Percentiles rank a stretch among this genome's conserved stretches.
Evolutionary conservation across 257 asterid genomes (phyloP).

Genomic region (Perilla frutescens): DNA sequence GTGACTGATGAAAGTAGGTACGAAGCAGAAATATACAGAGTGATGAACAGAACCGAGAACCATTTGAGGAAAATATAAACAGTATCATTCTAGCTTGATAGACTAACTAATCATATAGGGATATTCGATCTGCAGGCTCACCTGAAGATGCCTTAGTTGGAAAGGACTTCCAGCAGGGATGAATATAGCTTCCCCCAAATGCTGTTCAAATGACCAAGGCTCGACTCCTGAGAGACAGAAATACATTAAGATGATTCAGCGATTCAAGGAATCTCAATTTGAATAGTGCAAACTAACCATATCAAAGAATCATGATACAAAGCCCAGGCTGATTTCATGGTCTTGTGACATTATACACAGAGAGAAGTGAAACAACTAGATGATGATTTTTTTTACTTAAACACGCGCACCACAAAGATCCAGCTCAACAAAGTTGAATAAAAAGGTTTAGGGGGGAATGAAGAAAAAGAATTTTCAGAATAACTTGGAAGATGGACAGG

Average conservation of each 20-base stretch:
- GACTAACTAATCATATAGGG: conserved; percentile 6
- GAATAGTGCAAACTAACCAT: conserved; percentile 1
- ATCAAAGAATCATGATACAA: conserved; percentile 14
- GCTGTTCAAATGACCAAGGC: conserved; percentile 95
- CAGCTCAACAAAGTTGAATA: conserved; percentile 14
- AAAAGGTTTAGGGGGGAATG: background rate
- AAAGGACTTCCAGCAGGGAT: conserved; percentile 96
- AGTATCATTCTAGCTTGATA: background rate
- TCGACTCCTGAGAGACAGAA: conserved; percentile 67
- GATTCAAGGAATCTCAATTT: conserved; percentile 4
- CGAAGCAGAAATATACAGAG: background rate
- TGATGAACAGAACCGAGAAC: background rate
- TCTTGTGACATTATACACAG: conserved; percentile 17
- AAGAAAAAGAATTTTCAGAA: background rate
- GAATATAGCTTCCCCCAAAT: conserved; percentile 83
- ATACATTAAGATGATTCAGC: background rate
- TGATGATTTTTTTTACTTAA: background rate
- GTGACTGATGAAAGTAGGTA: background rate
- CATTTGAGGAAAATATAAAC: background rate
- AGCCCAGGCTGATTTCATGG: background rate
- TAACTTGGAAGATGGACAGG: conserved; percentile 6
- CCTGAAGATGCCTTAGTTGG: conserved; percentile 94
- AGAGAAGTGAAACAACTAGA: background rate
- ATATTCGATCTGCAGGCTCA: conserved; percentile 42
- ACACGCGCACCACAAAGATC: background rate